phyloP scores from a whole-genome alignment of 805 yeast species.

The Yarrowia hollandica region DNA sequence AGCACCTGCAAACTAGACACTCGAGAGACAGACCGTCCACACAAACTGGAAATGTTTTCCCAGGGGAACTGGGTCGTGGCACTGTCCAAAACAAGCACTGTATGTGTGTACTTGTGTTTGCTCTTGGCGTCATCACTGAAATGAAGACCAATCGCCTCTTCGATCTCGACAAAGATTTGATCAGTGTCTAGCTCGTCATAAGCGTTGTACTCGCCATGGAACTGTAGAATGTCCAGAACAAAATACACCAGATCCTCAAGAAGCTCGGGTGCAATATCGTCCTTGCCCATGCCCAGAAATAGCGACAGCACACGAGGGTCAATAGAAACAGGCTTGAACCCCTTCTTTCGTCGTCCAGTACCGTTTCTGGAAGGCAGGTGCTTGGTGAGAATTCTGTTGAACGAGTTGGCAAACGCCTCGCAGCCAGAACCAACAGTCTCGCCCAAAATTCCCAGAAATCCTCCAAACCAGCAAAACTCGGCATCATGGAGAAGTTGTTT shows the following conservation, averaged over 20 bases:
- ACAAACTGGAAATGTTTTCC: constrained; percentile 72
- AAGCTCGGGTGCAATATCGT: constrained; percentile 42
- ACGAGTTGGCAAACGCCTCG: constrained; percentile 42
- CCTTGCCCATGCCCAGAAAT: constrained; percentile 50
- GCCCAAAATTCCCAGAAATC: constrained; percentile 56
- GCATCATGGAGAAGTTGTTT: constrained; percentile 54
- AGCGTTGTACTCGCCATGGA: constrained; percentile 64
- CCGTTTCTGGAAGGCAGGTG: constrained; percentile 52
- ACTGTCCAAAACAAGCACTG: constrained; percentile 68
- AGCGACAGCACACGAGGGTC: constrained; percentile 53
- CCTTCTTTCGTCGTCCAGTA: constrained; percentile 20
- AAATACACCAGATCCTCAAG: constrained; percentile 66
- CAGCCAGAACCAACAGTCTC: constrained; percentile 33
- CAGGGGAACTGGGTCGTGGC: constrained; percentile 77
- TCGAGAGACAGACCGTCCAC: constrained; percentile 61
- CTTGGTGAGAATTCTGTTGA: constrained; percentile 47
- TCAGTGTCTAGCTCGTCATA: constrained; percentile 67
- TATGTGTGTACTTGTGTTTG: constrained; percentile 47
- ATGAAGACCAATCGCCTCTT: constrained; percentile 46
- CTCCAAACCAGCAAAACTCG: constrained; percentile 74
- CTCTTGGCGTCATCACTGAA: constrained; percentile 24
- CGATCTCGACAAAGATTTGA: constrained; percentile 53
- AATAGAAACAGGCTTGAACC: constrained; percentile 39
- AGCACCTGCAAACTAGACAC: constrained; percentile 65
- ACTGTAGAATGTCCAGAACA: constrained; percentile 58